phyloP scores from a whole-genome alignment of 257 asterid species.

The Penstemon barbatus region DNA sequence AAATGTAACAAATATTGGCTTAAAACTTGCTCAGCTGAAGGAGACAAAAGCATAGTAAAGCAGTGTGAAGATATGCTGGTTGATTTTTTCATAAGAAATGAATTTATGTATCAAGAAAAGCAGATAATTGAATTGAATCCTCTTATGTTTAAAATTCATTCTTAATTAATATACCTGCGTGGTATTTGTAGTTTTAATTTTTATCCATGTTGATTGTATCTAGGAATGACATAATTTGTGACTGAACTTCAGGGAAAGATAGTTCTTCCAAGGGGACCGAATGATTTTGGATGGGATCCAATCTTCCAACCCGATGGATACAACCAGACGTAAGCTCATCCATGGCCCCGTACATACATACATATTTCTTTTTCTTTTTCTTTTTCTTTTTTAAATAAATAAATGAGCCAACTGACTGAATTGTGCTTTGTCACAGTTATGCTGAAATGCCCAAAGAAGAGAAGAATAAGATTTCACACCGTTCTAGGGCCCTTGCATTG shows the following conservation, averaged over 20 bases:
- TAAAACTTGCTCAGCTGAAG: background rate
- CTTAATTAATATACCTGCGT: too few relatives aligned
- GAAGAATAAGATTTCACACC: slow-evolving; percentile 89
- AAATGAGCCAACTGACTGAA: slow-evolving; percentile 16
- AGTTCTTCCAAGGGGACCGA: slow-evolving; percentile 87
- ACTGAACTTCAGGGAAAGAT: slow-evolving; percentile 71
- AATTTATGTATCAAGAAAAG: too few relatives aligned
- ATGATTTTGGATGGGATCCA: slow-evolving; percentile 98
- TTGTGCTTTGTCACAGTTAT: slow-evolving; percentile 49
- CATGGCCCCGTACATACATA: background rate
- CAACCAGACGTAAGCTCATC: slow-evolving; percentile 62
- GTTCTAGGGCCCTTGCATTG: slow-evolving; percentile 73
- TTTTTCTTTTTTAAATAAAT: background rate
- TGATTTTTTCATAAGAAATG: too few relatives aligned
- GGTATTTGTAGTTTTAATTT: too few relatives aligned
- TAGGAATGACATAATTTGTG: slow-evolving; percentile 25
- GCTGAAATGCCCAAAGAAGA: slow-evolving; percentile 94
- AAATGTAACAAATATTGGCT: background rate
- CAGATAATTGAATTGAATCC: too few relatives aligned
- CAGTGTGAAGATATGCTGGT: too few relatives aligned
- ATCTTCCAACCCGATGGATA: slow-evolving; percentile 89
- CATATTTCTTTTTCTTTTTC: background rate
- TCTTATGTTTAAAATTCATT: too few relatives aligned
- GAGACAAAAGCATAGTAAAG: too few relatives aligned
- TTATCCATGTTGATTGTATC: too few relatives aligned